These are phyloP conservation scores for Rutstroemia sydowiana DNA, from an alignment of 2,329 filamentous ascomycete species.

Conservation along the genomic window DNA sequence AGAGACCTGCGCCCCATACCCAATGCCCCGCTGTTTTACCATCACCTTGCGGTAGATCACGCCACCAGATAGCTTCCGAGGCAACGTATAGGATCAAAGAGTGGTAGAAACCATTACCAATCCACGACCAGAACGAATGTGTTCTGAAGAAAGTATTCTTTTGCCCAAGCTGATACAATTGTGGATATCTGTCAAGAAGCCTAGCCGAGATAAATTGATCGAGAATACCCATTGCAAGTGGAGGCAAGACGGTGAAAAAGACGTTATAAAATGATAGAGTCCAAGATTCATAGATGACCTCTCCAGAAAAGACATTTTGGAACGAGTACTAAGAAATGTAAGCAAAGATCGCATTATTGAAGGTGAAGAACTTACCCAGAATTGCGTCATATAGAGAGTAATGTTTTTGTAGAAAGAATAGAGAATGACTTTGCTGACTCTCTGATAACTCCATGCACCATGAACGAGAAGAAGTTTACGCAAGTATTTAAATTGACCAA, in stretches of 20 bases:
- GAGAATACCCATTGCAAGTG: constrained; percentile 89
- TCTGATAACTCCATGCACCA: constrained; percentile 95
- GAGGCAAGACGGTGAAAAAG: constrained; percentile 90
- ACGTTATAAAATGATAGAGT: constrained; percentile 99
- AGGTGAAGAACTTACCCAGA: constrained; percentile 63
- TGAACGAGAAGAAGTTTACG: constrained; percentile 92
- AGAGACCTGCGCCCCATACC: constrained; percentile 95
- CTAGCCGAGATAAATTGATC: constrained; percentile 97
- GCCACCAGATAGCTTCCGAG: constrained; percentile 71
- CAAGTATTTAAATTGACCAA: constrained; percentile 91
- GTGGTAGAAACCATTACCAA: constrained; percentile 91
- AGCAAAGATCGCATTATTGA: constrained; percentile 13
- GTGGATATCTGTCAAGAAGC: constrained; percentile 88
- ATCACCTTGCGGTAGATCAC: constrained; percentile 70
- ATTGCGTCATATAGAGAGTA: constrained; percentile 96
- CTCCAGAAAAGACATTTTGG: constrained; percentile 95
- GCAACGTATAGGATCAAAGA: constrained; percentile 88
- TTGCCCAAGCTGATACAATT: constrained; percentile 89
- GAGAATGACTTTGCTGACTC: constrained; percentile 91
- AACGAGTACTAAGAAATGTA: constrained; percentile 67
- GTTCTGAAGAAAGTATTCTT: constrained; percentile 89
- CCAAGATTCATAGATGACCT: constrained; percentile 99
- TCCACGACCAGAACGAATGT: constrained; percentile 88
- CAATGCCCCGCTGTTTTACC: constrained; percentile 85
- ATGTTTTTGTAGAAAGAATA: constrained; percentile 99